Conservation (phyloP, 345 rosid genomes). For the Sonneratia caseolaris region DNA sequence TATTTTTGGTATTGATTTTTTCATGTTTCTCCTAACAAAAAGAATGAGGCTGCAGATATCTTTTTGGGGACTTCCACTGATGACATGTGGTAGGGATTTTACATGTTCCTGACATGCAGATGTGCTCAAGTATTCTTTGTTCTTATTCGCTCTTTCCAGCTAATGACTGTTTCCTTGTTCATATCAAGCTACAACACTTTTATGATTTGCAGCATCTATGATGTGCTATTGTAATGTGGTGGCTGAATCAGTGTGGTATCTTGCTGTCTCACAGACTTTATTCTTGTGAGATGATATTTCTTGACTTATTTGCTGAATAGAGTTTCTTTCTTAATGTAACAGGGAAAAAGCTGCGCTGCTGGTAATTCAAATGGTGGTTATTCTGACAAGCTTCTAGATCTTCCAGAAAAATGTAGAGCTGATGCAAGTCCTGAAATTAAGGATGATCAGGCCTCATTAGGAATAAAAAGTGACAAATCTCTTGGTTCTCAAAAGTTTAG, state of each 20-base stretch:
- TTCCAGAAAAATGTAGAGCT: constrained; percentile 20
- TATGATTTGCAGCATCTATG: neutral
- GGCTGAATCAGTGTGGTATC: neutral
- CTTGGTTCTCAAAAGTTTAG: constrained; percentile 17
- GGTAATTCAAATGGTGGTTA: constrained; percentile 27
- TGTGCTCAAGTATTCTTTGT: neutral
- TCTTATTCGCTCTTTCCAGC: neutral
- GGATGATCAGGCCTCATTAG: constrained; percentile 26
- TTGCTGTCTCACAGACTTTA: neutral
- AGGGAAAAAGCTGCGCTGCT: constrained; percentile 31
- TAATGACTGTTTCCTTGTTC: neutral
- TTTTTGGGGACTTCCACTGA: neutral
- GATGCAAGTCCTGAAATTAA: constrained; percentile 20
- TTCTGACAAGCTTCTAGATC: constrained; percentile 25
- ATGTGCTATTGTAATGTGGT: neutral
- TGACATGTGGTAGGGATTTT: neutral
- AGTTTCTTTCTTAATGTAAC: neutral
- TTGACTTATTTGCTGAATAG: neutral
- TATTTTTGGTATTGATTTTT: too few relatives aligned
- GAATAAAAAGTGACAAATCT: constrained; percentile 13
- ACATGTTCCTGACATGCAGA: neutral
- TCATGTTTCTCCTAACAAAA: neutral
- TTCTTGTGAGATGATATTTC: neutral
- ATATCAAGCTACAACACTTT: neutral
- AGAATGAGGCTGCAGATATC: neutral